These are phyloP conservation scores for Stephanodiscus triporus DNA, from an alignment of 108 stramenopile species.

Conservation along the genomic window DNA sequence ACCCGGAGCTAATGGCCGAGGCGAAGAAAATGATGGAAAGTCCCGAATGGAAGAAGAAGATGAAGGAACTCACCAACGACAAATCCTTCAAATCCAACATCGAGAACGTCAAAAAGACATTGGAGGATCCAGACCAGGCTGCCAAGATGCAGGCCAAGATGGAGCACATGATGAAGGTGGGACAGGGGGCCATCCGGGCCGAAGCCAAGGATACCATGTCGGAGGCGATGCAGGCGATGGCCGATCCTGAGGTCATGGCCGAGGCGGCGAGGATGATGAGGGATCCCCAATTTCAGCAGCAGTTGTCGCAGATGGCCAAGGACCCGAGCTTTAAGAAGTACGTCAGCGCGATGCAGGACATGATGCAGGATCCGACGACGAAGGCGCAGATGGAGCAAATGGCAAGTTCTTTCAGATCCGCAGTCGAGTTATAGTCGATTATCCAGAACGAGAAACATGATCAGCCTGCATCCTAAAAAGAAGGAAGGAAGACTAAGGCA, in stretches of 20 bases:
- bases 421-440: constrained; percentile 45
- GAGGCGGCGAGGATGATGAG: constrained; percentile 83
- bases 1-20: constrained; percentile 89
- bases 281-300: constrained; percentile 80
- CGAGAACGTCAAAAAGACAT: constrained; percentile 59
- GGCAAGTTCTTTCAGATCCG: constrained; percentile 58
- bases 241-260: constrained; percentile 78
- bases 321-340: constrained; percentile 83
- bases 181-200: constrained; percentile 62
- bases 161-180: constrained; percentile 90
- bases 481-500: neutral
- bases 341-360: constrained; percentile 81
- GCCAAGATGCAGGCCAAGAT: constrained; percentile 85
- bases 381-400: constrained; percentile 78
- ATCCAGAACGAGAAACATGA: neutral
- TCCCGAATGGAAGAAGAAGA: constrained; percentile 86
- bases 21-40: constrained; percentile 90
- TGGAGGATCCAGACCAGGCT: constrained; percentile 84
- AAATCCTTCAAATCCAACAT: constrained; percentile 74
- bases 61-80: constrained; percentile 74
- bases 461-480: too few relatives aligned
- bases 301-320: constrained; percentile 79
- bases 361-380: constrained; percentile 83
- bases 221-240: constrained; percentile 82
- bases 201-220: constrained; percentile 69